Evolutionary conservation across 2,329 filamentous ascomycete genomes (phyloP).

Genomic region (Fusarium sp.): DNA sequence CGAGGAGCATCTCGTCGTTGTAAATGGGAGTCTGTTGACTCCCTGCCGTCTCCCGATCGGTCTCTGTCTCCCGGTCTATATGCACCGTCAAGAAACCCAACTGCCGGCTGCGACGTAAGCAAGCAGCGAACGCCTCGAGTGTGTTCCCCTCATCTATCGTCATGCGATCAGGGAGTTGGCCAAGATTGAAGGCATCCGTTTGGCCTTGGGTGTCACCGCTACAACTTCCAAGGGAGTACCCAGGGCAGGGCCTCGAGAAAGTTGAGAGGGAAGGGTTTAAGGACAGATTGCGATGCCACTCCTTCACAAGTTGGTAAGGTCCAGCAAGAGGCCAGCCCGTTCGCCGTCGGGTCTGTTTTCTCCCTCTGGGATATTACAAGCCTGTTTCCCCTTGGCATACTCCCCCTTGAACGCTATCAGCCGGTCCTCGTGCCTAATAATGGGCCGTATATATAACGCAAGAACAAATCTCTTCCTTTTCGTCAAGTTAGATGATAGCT

Average conservation of each 20-base stretch:
- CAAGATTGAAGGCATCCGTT: not conserved
- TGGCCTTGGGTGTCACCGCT: not conserved
- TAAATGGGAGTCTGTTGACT: no score
- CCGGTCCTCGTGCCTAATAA: no score
- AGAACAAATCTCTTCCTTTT: not conserved
- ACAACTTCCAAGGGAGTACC: not conserved
- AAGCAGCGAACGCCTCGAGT: not conserved
- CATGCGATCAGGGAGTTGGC: not conserved
- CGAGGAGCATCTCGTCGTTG: no score
- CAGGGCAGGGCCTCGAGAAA: not conserved
- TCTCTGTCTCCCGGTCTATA: no score
- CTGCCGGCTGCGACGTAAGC: not conserved
- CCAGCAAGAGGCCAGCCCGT: no score
- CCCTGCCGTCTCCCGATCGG: no score
- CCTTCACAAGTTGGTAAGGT: no score
- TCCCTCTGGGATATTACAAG: no score
- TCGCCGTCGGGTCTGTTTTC: not conserved
- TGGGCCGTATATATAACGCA: not conserved
- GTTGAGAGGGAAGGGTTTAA: not conserved
- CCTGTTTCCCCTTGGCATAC: no score
- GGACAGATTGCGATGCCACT: not conserved
- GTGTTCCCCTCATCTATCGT: not conserved
- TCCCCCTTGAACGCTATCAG: not conserved
- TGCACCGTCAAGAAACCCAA: not conserved
- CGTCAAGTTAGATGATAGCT: not conserved